Conservation (phyloP, 169 alveolate genomes). For the Nephromyces sp. region DNA sequence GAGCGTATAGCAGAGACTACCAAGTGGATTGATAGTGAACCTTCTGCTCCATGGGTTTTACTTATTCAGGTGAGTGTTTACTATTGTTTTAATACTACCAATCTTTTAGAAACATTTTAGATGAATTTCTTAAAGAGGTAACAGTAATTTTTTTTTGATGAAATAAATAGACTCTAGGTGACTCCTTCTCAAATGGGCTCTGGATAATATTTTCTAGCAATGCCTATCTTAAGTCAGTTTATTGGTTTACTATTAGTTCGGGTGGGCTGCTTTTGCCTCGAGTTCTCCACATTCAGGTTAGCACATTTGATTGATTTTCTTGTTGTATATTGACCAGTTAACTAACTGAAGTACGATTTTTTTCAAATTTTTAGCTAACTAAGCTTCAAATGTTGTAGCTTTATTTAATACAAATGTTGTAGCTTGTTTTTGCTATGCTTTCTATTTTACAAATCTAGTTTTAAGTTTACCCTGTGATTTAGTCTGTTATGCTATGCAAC, state of each 20-base stretch:
- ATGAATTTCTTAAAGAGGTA: neutral
- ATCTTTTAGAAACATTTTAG: too few species aligned
- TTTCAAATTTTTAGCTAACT: too few species aligned
- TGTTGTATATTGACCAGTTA: too few species aligned
- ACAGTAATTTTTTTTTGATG: neutral
- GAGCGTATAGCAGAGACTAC: constrained; percentile 4
- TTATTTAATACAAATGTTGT: too few species aligned
- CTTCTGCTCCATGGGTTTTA: constrained; percentile 33
- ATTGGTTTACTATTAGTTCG: constrained; percentile 16
- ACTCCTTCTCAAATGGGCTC: constrained; percentile 9
- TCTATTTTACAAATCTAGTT: too few species aligned
- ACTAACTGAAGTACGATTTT: too few species aligned
- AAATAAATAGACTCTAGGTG: neutral
- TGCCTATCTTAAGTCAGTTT: constrained; percentile 19
- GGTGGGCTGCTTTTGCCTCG: constrained; percentile 33
- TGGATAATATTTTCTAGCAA: constrained; percentile 32
- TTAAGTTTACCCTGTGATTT: too few species aligned
- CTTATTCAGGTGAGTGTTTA: constrained; percentile 6
- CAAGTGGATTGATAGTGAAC: constrained; percentile 4
- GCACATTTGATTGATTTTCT: too few species aligned
- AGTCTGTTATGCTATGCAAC: too few species aligned
- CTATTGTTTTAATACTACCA: too few species aligned
- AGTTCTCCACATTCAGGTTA: constrained; percentile 10
- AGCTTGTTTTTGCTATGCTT: too few species aligned
- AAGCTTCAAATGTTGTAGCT: too few species aligned